Evolutionary conservation across 345 rosid species (phyloP).

Genomic region (Triadica sebifera): DNA sequence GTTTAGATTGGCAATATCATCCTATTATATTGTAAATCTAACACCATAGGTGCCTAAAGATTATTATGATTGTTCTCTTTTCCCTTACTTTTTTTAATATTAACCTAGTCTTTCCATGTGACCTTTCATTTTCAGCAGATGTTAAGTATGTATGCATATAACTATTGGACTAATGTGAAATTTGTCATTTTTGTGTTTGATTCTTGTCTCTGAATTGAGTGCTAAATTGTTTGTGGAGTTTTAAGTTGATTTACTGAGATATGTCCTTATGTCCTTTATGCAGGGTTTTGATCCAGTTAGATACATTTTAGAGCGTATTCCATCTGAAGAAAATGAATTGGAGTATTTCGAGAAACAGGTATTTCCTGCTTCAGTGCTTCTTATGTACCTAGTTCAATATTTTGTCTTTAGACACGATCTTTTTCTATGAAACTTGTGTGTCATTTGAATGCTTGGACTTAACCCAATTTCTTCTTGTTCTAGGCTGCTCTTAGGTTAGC

Average conservation of each 20-base stretch:
- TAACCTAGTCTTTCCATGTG: not conserved
- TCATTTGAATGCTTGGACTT: conserved; percentile 4
- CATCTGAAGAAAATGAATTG: conserved; percentile 63
- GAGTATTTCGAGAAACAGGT: conserved; percentile 91
- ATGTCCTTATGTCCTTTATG: conserved; percentile 16
- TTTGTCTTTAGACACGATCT: no score
- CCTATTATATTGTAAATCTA: not conserved
- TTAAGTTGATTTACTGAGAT: conserved; percentile 17
- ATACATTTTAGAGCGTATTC: conserved; percentile 74
- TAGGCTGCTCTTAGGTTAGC: conserved; percentile 87
- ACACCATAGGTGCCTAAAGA: not conserved
- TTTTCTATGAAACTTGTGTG: conserved; percentile 12
- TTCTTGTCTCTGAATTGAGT: not conserved
- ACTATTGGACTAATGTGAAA: not conserved
- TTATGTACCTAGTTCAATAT: not conserved
- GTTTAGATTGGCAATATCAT: not conserved
- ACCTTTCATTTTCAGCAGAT: not conserved
- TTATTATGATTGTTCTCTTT: not conserved
- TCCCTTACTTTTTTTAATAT: not conserved
- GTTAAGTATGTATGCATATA: no score
- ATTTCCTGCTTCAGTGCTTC: conserved; percentile 7
- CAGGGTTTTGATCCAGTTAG: conserved; percentile 91
- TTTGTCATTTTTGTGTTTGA: not conserved
- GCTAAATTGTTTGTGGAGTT: conserved; percentile 5
- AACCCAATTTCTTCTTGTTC: conserved; percentile 22